Percentiles rank a stretch among this genome's conserved stretches.
Conservation (phyloP, 805 yeast genomes). For the Yarrowia sp. region DNA sequence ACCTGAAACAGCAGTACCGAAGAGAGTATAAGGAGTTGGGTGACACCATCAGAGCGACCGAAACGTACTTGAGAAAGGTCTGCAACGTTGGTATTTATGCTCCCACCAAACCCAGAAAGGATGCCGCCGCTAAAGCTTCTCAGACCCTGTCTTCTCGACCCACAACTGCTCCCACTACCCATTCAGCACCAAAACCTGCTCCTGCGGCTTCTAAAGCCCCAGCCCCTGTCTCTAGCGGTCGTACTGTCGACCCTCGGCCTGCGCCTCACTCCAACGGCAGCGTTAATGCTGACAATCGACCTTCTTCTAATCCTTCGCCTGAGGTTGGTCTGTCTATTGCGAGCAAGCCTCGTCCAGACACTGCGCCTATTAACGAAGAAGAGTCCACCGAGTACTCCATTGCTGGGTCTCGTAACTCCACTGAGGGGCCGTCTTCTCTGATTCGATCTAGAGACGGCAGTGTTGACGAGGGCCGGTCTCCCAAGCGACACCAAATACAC, state of each 20-base stretch:
- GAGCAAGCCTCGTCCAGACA: background rate
- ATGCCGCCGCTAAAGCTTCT: no score
- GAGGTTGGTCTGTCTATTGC: conserved; percentile 22
- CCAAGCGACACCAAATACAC: conserved; percentile 13
- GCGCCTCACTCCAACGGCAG: background rate
- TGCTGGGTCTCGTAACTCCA: conserved; percentile 16
- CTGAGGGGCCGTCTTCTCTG: background rate
- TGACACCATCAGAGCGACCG: background rate
- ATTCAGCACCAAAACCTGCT: background rate
- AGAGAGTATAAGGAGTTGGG: background rate
- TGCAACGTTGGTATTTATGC: conserved; percentile 18
- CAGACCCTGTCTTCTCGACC: background rate
- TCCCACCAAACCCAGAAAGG: background rate
- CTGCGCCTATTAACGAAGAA: background rate
- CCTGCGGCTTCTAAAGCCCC: background rate
- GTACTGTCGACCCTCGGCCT: background rate
- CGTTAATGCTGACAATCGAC: background rate
- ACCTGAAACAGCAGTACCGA: background rate
- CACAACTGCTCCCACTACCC: background rate
- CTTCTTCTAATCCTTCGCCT: background rate
- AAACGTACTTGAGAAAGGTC: background rate
- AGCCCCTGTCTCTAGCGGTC: background rate
- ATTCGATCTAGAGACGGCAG: conserved; percentile 14
- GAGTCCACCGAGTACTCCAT: conserved; percentile 17
- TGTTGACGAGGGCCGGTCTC: conserved; percentile 14